These are phyloP conservation scores for Rosa persica DNA, from an alignment of 306 rosid genomes.

Conservation along the genomic window DNA sequence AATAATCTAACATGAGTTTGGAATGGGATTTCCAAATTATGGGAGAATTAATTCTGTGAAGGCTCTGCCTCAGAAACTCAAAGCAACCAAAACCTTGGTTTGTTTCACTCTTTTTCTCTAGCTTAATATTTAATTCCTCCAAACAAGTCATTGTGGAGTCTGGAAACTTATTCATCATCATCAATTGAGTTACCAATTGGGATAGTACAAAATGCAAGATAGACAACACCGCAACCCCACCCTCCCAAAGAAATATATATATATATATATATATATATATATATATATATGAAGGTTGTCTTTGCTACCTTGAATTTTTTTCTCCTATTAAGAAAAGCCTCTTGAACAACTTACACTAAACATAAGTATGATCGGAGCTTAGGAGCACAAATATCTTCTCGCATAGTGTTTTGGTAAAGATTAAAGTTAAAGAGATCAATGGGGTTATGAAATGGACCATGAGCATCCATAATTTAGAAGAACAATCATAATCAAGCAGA, in stretches of 20 bases:
- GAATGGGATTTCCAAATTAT: not conserved
- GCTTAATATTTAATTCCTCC: conserved; percentile 4
- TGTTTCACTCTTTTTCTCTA: not conserved
- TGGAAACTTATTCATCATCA: not conserved
- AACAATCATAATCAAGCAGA: conserved; percentile 35
- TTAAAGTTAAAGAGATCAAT: not conserved
- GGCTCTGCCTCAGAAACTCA: conserved; percentile 3
- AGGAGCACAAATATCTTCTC: conserved; percentile 7
- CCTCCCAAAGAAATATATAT: no score
- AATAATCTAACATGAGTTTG: not conserved
- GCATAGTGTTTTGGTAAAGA: not conserved
- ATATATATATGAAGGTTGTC: no score
- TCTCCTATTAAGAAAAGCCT: no score
- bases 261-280: no score
- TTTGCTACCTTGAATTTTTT: not conserved
- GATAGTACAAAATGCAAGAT: not conserved
- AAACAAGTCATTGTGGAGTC: not conserved
- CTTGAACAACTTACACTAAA: no score
- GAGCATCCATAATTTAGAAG: conserved; percentile 28
- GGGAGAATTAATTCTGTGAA: not conserved
- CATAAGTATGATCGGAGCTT: not conserved
- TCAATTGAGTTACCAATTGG: not conserved
- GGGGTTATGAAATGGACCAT: conserved; percentile 23
- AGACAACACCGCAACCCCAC: no score
- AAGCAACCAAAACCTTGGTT: conserved; percentile 2